Evolutionary conservation across 495 filamentous ascomycete species (phyloP).

Genomic region (Aspergillus bridgeri): DNA sequence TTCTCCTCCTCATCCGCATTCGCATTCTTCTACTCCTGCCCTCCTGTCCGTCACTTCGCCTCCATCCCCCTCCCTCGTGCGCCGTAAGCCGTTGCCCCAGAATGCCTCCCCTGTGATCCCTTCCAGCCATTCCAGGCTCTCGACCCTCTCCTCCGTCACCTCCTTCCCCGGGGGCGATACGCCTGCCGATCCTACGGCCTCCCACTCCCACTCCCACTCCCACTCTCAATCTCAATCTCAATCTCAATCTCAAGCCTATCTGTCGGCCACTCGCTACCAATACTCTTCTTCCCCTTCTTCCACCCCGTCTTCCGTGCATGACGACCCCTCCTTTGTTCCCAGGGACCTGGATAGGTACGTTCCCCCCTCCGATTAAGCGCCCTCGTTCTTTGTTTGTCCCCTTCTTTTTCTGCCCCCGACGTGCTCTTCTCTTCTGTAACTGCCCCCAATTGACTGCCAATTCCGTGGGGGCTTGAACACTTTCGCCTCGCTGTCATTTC

Average conservation of each 20-base stretch:
- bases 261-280: conserved; percentile 11
- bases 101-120: conserved; percentile 32
- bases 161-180: conserved; percentile 29
- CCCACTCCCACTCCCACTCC: background rate
- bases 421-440: background rate
- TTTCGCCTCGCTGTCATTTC: background rate
- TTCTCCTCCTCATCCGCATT: conserved; percentile 11
- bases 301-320: conserved; percentile 28
- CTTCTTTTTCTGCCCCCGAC: conserved; percentile 9
- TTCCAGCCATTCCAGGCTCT: conserved; percentile 23
- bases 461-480: background rate
- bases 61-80: conserved; percentile 24
- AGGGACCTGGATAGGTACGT: conserved; percentile 45
- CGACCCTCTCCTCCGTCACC: conserved; percentile 23
- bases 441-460: background rate
- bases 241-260: background rate
- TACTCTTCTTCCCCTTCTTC: conserved; percentile 10
- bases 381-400: conserved; percentile 14
- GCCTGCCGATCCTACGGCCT: conserved; percentile 19
- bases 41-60: conserved; percentile 16
- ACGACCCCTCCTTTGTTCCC: conserved; percentile 32
- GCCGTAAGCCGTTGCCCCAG: conserved; percentile 40
- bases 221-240: background rate
- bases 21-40: conserved; percentile 21
- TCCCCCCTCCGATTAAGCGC: conserved; percentile 7